phyloP scores from a whole-genome alignment of 1,284 basidiomycete species.

The Ceratobasidium sp. region DNA sequence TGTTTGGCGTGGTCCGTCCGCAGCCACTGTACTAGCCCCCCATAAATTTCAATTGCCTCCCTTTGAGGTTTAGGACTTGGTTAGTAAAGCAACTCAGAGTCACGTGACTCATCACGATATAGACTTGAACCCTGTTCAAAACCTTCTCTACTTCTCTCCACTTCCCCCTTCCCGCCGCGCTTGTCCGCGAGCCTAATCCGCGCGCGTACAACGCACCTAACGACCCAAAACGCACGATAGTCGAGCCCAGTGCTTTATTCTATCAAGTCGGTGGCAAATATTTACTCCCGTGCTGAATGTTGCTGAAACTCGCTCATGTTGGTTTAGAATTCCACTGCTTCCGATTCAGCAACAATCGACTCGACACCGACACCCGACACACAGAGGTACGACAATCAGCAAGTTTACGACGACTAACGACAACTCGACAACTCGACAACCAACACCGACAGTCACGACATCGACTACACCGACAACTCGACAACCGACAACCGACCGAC shows the following conservation, averaged over 20 bases:
- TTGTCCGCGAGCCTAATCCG: constrained; percentile 19
- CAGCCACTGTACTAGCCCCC: constrained; percentile 4
- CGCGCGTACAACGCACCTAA: constrained; percentile 33
- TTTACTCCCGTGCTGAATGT: constrained; percentile 8
- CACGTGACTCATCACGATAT: constrained; percentile 31
- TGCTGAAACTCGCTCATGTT: constrained; percentile 37
- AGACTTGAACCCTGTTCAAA: constrained; percentile 34
- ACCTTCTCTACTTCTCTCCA: constrained; percentile 10
- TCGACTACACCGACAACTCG: constrained; percentile 39
- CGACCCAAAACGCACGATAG: constrained; percentile 41
- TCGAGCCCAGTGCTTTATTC: constrained; percentile 4
- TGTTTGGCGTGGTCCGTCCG: constrained; percentile 4
- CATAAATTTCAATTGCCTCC: constrained; percentile 26
- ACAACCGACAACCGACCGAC: constrained; percentile 24
- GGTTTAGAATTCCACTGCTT: constrained; percentile 38
- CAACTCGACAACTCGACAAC: constrained; percentile 36
- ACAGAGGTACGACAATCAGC: constrained; percentile 45
- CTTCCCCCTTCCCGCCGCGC: neutral
- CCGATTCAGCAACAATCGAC: constrained; percentile 43
- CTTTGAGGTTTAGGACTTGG: neutral
- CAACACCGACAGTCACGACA: constrained; percentile 44
- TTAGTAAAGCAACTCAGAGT: constrained; percentile 14
- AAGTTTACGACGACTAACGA: constrained; percentile 38
- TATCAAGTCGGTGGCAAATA: constrained; percentile 24
- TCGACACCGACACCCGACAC: constrained; percentile 44